Base-by-base conservation (phyloP, 148 eudicot species). In the Polygonum aviculare region DNA sequence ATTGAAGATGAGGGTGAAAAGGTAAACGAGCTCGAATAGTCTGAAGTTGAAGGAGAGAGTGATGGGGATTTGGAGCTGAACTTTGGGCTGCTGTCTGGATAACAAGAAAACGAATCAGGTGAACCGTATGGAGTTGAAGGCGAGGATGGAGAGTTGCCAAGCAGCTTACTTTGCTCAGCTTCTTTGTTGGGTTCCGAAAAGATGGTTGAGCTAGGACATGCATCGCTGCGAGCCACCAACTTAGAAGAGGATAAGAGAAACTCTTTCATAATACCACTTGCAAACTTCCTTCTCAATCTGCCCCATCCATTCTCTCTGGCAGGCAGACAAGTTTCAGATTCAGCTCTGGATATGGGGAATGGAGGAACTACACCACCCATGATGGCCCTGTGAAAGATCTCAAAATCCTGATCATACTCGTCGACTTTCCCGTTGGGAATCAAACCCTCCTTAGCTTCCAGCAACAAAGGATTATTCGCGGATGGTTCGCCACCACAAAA, bases 1-100 rank as follows among this genome's bases (percentile, higher is more conserved):
- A 85, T 88, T 76, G 95, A 94, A 45, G 98, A 90, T 2, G 97
- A 85, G 21, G 98, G 98, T 35, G 98, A 94, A 78, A 94, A 88
- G 77, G 94, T 87, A 71, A 91, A 90, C 15, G 91, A 88, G 77
- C 88, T 82, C 16, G 93, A 86, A 76, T 82, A 78, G 33, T 85
- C 97, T 15, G 97, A 91, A 76, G 90, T 84, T 70, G 97, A 86
- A 72, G 98, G 94, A 55, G 98, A 93, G 44, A 86, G 78, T 47
- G 85, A 85, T 31, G 92, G 93, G 9, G 94, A 91, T 67, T 84
- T 87, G 16, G 83, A 75, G 77, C 77, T 77, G 62, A 77, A 86
- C 63, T 83, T 82, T 11, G 89, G 83, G 75, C 84, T 87, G 67
- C 39, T 71, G 48, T 72, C 81, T 19, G 76, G 83, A 81, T 79